Conservation (phyloP, 352 stramenopile species). For the Globisporangium cederbergense region DNA sequence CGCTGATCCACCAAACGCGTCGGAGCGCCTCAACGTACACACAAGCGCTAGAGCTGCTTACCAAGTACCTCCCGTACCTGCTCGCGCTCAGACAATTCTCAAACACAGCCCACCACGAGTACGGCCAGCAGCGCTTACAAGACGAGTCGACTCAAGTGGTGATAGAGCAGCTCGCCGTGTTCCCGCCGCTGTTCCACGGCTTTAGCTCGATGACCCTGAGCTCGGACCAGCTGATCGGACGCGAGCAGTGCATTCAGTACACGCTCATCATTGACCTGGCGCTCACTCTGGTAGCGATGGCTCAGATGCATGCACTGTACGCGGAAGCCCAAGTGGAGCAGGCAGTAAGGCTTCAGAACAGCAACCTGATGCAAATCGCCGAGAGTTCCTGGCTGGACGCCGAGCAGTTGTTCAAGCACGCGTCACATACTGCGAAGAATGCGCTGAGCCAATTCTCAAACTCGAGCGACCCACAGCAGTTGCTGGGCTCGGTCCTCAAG, state of each 20-base stretch:
- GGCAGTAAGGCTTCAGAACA: conserved; percentile 9
- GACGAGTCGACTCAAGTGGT: neutral
- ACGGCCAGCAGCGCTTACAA: neutral
- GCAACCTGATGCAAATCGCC: conserved; percentile 23
- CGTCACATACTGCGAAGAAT: conserved; percentile 11
- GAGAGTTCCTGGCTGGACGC: conserved; percentile 31
- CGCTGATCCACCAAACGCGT: conserved; percentile 26
- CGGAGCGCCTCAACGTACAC: conserved; percentile 17
- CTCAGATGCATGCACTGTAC: conserved; percentile 29
- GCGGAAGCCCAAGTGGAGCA: conserved; percentile 28
- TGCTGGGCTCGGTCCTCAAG: conserved; percentile 3
- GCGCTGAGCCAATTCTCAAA: neutral
- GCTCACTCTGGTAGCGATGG: conserved; percentile 34
- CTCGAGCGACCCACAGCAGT: neutral
- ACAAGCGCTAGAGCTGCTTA: conserved; percentile 30
- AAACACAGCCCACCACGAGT: neutral
- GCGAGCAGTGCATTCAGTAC: conserved; percentile 20
- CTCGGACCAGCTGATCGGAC: conserved; percentile 27
- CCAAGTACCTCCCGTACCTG: conserved; percentile 39
- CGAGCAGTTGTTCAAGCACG: conserved; percentile 22
- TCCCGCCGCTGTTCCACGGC: conserved; percentile 47
- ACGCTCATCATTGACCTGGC: conserved; percentile 32
- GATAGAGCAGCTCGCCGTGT: conserved; percentile 11
- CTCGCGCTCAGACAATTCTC: conserved; percentile 37
- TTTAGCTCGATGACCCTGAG: conserved; percentile 32